Base-by-base conservation (phyloP, 176 grass and related monocot genomes). In the Miscanthus lutarioriparius region DNA sequence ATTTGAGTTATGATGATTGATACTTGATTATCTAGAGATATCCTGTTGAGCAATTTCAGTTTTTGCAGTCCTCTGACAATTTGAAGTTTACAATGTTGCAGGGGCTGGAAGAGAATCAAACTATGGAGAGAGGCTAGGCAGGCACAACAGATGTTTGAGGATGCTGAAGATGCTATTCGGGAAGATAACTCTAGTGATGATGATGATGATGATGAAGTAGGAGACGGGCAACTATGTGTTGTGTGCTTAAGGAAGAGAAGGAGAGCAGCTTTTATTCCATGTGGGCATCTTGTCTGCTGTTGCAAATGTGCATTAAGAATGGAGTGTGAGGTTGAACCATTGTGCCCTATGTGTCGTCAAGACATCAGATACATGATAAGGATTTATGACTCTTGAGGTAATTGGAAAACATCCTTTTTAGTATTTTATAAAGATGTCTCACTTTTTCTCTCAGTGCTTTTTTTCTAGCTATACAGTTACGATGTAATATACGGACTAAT, bases 201-300 rank as follows among this genome's bases (percentile, higher is more conserved):
- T 65, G 92, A 88, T 70, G 92, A 88, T 45, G 74, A 89, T 65
- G 92, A 88, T 45, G 74, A 89, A 63, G 70, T 94, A 59, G 61
- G 72, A 61, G 94, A 94, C n/a, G 92, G 92, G 11, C 89, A 97
- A 90, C 72, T 98, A 63, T 98, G 96, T 83, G 96, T 92, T 72
- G 90, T 98, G 62, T 98, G 96, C 75, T 83, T 98, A 80, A 88
- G 86, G 82, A 89, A 70, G 64, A 90, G 81, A 59, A 95, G 87
- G 73, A 92, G 64, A 72, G 91, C 91, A 23, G 96, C 89, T 77
- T 98, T 98, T 89, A 66, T 96, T 89, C 96, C 93, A 49, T 98
- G 96, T 82, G 96, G 96, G 45, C 96, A 98, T 85, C 93, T 92
- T 77, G 91, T 98, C 69, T 98, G 96, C 83, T 98, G 96, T 58